Base-by-base conservation (phyloP, 352 stramenopile genomes). In the Thraustotheca clavata region DNA sequence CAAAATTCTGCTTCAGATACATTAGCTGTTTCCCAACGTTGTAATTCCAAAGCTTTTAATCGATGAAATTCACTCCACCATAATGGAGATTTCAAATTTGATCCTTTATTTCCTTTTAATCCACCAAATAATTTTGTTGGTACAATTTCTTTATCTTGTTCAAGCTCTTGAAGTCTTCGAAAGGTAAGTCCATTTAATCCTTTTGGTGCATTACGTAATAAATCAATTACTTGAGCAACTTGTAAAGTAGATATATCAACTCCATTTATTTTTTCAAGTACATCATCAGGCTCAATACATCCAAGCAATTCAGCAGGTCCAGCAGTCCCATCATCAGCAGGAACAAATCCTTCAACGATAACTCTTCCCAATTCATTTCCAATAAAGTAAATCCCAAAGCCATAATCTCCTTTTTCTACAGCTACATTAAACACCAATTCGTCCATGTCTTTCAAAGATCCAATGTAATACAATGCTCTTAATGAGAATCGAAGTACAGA, bases 351-450 rank as follows among this genome's bases (percentile, higher is more conserved):
- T 39, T 65, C 57, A 3, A 65, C 57, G 22, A 65, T 32, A 6
- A 65, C 57, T 20, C 20, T 40, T 2, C 52, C 29, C 12, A 12
- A 9, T 20, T 40, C 26, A 12, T 35, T 49, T 6, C 27, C 18
- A 11, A 43, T 55, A 24, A 65, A 65, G 57, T 65, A 65, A 22
- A 65, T 65, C 41, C 57, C 57, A 54, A 65, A 65, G 24, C 57
- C 57, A 9, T 55, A 20, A 12, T 65, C 57, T 29, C 57, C 57
- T 46, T 65, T 65, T 7, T 65, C 35, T 12, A 65, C n/a, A 4
- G 5, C 33, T 11, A 48, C 57, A 18, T 65, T 43, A 20, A 65
- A 50, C 6, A 48, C 11, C 38, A 54, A n/a, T 26, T 20, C 39
- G 26, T 46, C 6, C 16, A 54, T 34, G 36, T 4, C 57, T 27